Base-by-base conservation (phyloP, 164 flowering plant species). In the Buxus sempervirens region DNA sequence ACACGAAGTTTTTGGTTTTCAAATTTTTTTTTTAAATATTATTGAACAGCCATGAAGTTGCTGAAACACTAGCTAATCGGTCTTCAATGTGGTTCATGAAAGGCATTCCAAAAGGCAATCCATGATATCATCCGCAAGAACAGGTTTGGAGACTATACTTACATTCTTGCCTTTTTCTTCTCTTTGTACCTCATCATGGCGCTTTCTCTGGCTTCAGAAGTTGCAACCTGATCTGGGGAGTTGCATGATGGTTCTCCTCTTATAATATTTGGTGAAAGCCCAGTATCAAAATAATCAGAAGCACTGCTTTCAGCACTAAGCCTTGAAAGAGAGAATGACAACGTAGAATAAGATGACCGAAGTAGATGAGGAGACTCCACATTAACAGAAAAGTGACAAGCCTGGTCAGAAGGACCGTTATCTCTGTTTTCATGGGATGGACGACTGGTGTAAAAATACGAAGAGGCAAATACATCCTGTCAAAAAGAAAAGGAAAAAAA, bases 151-250 rank as follows among this genome's bases (percentile, higher is more conserved):
- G 26, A 20, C 21, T 51, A 25, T 49, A 73, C 88, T 79, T 80
- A 86, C 88, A 64, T 36, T 57, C 75, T 70, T 14, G 73, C 64
- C 60, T 82, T 82, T 76, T 82, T 84, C 76, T 80, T 82, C 75
- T 83, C 85, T 70, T 80, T 81, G 75, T 78, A 72, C 60, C 81
- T 76, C 70, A 54, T 68, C 68, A 67, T 67, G 70, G 79, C 77
- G 63, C 65, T 76, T 66, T 75, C 81, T 71, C 77, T 79, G 25
- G 70, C 77, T 58, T 78, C 76, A 18, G 61, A 14, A 28, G 73
- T 77, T n/a, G 70, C 51, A 65, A 36, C 54, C 23, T 80, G 77
- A 28, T 76, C 78, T 54, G 56, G 54, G 15, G 75, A 75, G 48
- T 71, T 51, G 54, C 71, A 57, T 60, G 76, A 51, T 24, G 61